Conservation (phyloP, 306 rosid genomes). For the Cyamopsis tetragonoloba region DNA sequence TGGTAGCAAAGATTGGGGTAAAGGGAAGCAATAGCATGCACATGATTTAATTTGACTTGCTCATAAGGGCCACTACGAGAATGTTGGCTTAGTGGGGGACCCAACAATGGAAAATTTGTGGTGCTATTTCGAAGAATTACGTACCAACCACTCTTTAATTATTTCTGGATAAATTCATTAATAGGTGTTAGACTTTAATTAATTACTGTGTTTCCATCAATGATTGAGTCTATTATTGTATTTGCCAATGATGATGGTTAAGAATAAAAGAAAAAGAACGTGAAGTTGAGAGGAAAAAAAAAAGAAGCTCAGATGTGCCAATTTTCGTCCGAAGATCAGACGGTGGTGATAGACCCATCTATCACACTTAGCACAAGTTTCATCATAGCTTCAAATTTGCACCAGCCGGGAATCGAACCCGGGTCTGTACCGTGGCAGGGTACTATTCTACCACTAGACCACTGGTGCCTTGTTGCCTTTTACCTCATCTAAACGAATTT, state of each 20-base stretch:
- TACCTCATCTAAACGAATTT: too few relatives aligned
- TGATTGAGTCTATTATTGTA: conserved; percentile 14
- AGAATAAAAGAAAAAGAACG: not conserved
- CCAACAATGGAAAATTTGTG: not conserved
- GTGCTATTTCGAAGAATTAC: not conserved
- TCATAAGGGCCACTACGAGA: not conserved
- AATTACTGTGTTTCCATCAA: not conserved
- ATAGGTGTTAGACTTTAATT: not conserved
- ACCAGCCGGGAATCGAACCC: conserved; percentile 61
- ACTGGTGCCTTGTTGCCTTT: conserved; percentile 36
- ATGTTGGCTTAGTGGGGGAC: conserved; percentile 21
- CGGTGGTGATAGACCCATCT: not conserved
- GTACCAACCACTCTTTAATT: not conserved
- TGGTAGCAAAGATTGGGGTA: not conserved
- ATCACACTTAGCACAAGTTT: not conserved
- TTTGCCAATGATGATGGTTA: not conserved
- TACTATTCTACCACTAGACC: conserved; percentile 61
- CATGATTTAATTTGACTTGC: not conserved
- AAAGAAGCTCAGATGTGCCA: conserved; percentile 11
- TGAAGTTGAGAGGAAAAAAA: not conserved
- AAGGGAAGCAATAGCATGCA: not conserved
- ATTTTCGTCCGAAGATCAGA: not conserved
- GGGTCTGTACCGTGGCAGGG: conserved; percentile 60
- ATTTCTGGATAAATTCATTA: not conserved
- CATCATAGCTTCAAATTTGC: not conserved